Percentiles rank a stretch among this genome's conserved stretches.
Evolutionary conservation across 1,284 basidiomycete species (phyloP).

Genomic region (Vanrija pseudolonga): DNA sequence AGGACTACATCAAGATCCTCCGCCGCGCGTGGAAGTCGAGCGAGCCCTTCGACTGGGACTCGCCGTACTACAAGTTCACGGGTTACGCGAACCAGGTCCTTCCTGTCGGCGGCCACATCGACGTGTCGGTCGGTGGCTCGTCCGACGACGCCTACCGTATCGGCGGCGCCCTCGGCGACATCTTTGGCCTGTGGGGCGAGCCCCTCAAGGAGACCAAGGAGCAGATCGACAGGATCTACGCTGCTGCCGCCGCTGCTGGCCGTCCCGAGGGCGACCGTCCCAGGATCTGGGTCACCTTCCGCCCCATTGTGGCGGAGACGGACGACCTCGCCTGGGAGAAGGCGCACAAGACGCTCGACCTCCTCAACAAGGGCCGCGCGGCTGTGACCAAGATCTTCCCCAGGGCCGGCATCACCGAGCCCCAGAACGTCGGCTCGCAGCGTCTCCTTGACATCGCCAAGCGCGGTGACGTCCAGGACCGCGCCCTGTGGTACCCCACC

Average conservation of each 20-base stretch:
- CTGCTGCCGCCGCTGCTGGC: conserved; percentile 30
- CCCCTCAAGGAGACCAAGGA: conserved; percentile 38
- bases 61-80: conserved; percentile 34
- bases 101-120: conserved; percentile 22
- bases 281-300: conserved; percentile 35
- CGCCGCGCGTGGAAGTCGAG: conserved; percentile 24
- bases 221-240: conserved; percentile 35
- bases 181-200: conserved; percentile 38
- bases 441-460: conserved; percentile 29
- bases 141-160: conserved; percentile 34
- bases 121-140: conserved; percentile 30
- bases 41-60: conserved; percentile 34
- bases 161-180: conserved; percentile 32
- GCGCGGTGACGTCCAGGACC: conserved; percentile 28
- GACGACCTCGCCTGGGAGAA: conserved; percentile 36
- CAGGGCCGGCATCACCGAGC: neutral
- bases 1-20: conserved; percentile 37
- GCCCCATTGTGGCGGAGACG: conserved; percentile 35
- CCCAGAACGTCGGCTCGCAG: conserved; percentile 30
- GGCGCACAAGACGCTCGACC: conserved; percentile 27
- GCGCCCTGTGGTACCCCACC: conserved; percentile 33
- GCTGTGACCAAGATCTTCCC: neutral
- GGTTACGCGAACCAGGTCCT: conserved; percentile 27
- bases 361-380: conserved; percentile 15
- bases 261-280: conserved; percentile 25